Base-by-base conservation (phyloP, 164 flowering plant species). In the Nelumbo lutea region DNA sequence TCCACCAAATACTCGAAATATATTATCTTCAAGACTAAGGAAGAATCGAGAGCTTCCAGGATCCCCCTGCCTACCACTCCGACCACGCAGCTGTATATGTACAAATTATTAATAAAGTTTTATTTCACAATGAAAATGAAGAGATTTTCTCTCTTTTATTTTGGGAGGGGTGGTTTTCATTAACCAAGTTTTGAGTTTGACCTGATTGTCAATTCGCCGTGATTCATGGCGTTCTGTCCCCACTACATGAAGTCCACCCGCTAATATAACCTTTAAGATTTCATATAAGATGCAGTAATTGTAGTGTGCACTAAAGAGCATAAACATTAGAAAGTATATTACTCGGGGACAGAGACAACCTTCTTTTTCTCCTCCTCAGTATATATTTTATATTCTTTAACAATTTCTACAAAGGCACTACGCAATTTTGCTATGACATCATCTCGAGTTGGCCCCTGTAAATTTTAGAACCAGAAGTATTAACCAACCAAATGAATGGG, bases 151-250 rank as follows among this genome's bases (percentile, higher is more conserved):
- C 15, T 43, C 27, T 27, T 27, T 27, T 27, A 27, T 27, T 27
- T 27, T 27, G 27, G 27, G 27, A 27, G 27, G 27, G 27, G 27
- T 55, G 0, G 47, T n/a, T 52, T 59, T 68, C 14, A 50, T 47
- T 68, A 50, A 59, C 13, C 41, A 15, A 48, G 50, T 42, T 59
- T 48, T 9, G 56, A 71, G 13, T n/a, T 42, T 65, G 46, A 95
- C 98, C 97, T 92, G 99, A 82, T 95, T 95, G 80, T 95, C 99
- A 69, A 95, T 92, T 76, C 97, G 81, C 42, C 99, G 91, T 58
- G 99, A 95, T 79, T 92, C 99, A 78, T 95, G 99, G 66, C 99
- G 93, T 76, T 95, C 97, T 65, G 99, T 88, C 58, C 99, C 99
- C 72, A 92, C 90, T 14, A 95, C 99, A 83, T 95, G 99, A 74